These are phyloP conservation scores for Leccinum cinnamomeum DNA, from an alignment of 1,284 basidiomycete species.

Conservation along the genomic window DNA sequence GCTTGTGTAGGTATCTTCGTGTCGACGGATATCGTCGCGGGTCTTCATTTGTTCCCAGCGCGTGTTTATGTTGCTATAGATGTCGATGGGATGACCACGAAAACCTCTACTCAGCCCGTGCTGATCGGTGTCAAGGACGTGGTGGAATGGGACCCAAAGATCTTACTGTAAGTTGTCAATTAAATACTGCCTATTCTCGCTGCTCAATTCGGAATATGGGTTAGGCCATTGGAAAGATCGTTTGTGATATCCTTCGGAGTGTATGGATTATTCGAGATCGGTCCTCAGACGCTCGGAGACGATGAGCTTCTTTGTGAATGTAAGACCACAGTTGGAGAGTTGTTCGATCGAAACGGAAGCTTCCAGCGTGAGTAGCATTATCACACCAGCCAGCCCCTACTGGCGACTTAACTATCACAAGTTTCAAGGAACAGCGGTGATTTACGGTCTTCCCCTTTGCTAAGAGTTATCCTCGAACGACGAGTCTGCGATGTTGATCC, in stretches of 20 bases:
- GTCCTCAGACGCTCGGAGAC: not conserved
- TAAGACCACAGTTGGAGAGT: conserved; percentile 2
- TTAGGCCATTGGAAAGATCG: not conserved
- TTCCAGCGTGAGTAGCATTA: conserved; percentile 2
- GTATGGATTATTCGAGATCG: not conserved
- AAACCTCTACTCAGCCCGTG: conserved; percentile 1
- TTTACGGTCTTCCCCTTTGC: not conserved
- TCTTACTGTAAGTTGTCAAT: not conserved
- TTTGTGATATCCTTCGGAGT: not conserved
- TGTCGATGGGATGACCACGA: not conserved
- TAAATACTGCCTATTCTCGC: not conserved
- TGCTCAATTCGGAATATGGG: not conserved
- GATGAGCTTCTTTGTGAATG: conserved; percentile 1
- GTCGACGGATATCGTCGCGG: not conserved
- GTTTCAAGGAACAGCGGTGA: not conserved
- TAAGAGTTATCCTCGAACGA: not conserved
- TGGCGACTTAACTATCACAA: not conserved
- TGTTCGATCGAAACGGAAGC: not conserved
- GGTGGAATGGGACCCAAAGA: not conserved
- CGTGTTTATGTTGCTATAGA: not conserved
- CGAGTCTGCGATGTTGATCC: not conserved
- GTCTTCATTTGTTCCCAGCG: not conserved
- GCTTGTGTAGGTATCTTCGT: not conserved
- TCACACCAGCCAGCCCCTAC: not conserved
- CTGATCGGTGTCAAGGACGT: not conserved